Evolutionary conservation across 805 yeast genomes (phyloP), one percentile per base, ranked within the genome.

Genomic region (Lachancea quebecensis): DNA sequence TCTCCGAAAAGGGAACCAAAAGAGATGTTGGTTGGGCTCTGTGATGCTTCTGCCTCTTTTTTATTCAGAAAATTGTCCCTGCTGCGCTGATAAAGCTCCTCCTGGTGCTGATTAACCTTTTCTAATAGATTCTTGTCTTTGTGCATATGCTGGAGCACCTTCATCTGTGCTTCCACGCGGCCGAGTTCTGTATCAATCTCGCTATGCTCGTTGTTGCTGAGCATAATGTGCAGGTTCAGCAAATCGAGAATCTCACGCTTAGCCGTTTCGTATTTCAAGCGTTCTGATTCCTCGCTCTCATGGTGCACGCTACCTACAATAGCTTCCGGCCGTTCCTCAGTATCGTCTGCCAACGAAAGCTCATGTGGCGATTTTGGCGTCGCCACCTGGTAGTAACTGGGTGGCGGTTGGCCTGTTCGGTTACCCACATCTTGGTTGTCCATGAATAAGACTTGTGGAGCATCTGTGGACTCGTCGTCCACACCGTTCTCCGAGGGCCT

Each of bases 91-190:
- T 39, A 39, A 9, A 39, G 42, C 18, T 46, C 42, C 29, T 52
- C 52, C 36, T 49, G 53, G 47, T 48, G 46, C 11, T 45, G 45
- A 38, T 55, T 58, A 10, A 58, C 52, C 41, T 59, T 61, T 4
- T 44, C 42, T 16, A 50, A 10, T 33, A 62, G 44, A 14, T 59
- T 51, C 10, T 59, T 55, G 45, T 68, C 70, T 28, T 59, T 58
- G 46, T 69, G 71, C 29, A 70, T 44, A 18, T 71, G 72, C 42
- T 78, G 66, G 48, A 81, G 54, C 2, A 77, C 68, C 10, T 73
- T 64, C 70, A 81, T 65, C 50, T 79, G 81, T 1, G 81, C 70
- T 55, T 79, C 81, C 30, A 80, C 76, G 50, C 77, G 77, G 11
- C 73, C 70, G 1, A 79, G 68, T 52, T 81, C 85, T 35, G 71